Evolutionary conservation across 1,284 basidiomycete genomes (phyloP), one percentile per base, ranked within the genome.

Genomic region (Peniophora sp.): DNA sequence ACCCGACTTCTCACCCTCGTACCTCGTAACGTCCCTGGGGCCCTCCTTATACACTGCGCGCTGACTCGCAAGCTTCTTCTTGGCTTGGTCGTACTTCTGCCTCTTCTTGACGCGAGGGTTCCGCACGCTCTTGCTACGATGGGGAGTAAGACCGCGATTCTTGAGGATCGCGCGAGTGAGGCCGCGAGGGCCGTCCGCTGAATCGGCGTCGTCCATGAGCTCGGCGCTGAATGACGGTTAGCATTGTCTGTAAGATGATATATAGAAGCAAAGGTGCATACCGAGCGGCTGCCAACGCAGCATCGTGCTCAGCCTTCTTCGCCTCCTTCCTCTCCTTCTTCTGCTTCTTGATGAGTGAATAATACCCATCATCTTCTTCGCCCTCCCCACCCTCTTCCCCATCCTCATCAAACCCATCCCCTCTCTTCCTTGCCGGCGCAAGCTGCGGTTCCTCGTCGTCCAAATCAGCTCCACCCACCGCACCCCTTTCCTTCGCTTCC

Each of bases 21-120:
- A 89, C 56, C 69, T 71, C n/a, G 74, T 77, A 24, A 70, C 72
- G 53, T 77, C 75, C 23, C 75, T 77, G 53, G 89, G 71, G 32
- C 92, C 90, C 54, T 92, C 92, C 66, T 89, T 94, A 78, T 83
- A 97, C 23, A 93, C 78, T 19, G 92, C 84, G 65, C 91, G 87
- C 68, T 94, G 91, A 25, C 88, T 92, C 23, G 84, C 74, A 17
- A 97, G 74, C 69, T 87, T 92, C 74, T 89, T 92, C 75, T 95
- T 89, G 54, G 93, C 94, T 70, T 96, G 88, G 63, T 94, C 93
- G 75, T 86, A 97, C 62, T 82, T 86, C 67, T 87, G 77, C 47
- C 90, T 80, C 69, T 97, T 97, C 80, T 97, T 97, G 69, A 97
- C 93, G 59, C 94, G 84, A 27, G 94, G 93, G 70, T 97, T 97